Percentiles rank a stretch among this genome's conserved stretches.
Conservation (phyloP, 306 rosid species). For the Acacia confusa region DNA sequence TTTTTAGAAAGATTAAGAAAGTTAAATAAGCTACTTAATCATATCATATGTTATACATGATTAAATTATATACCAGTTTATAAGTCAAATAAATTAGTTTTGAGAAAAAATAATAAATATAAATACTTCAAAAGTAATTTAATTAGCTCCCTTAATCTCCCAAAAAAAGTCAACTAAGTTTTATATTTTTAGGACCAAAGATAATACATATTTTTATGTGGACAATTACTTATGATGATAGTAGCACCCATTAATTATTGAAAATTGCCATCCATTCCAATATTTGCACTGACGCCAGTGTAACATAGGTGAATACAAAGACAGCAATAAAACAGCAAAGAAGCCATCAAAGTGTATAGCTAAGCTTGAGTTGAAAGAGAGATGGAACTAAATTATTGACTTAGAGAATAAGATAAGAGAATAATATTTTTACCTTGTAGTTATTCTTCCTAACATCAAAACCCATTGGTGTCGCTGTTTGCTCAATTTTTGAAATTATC, state of each 20-base stretch:
- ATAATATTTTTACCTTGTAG: constrained; percentile 48
- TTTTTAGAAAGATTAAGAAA: too few species aligned
- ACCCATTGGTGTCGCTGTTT: constrained; percentile 62
- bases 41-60: too few species aligned
- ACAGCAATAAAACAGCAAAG: background rate
- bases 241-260: background rate
- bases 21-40: too few species aligned
- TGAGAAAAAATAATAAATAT: too few species aligned
- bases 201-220: background rate
- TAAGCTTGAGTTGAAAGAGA: background rate
- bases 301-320: background rate
- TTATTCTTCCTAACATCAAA: constrained; percentile 66
- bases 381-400: background rate
- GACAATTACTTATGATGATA: background rate
- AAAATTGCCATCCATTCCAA: background rate
- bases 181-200: too few species aligned
- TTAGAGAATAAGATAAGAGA: constrained; percentile 3
- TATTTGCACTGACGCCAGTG: background rate
- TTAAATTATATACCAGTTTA: too few species aligned
- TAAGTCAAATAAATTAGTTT: too few species aligned
- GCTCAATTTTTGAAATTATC: constrained; percentile 64
- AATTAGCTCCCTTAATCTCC: too few species aligned
- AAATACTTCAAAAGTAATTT: too few species aligned
- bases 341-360: background rate
- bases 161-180: too few species aligned